These are phyloP conservation scores for Tripterygium wilfordii DNA, from an alignment of 177 flowering plant genomes.

Conservation along the genomic window DNA sequence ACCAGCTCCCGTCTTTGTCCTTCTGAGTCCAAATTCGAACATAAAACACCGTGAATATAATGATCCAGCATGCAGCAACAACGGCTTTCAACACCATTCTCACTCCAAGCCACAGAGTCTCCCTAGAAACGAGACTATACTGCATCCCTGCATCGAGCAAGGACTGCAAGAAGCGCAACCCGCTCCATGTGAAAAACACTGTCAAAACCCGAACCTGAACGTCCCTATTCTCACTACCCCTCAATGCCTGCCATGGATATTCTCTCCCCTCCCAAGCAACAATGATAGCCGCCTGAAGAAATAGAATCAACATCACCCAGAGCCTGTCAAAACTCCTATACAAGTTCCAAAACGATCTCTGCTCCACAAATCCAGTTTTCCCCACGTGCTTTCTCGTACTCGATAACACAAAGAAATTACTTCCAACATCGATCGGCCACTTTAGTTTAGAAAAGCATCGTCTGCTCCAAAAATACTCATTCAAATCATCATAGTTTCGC, in stretches of 20 bases:
- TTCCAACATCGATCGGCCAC: constrained; percentile 54
- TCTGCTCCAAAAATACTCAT: constrained; percentile 66
- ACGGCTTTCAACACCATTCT: constrained; percentile 53
- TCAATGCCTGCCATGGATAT: constrained; percentile 49
- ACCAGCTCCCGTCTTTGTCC: constrained; percentile 34
- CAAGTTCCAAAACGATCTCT: constrained; percentile 65
- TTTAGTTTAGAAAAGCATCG: constrained; percentile 53
- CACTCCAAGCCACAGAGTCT: constrained; percentile 40
- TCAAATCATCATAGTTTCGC: constrained; percentile 69
- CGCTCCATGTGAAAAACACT: constrained; percentile 58
- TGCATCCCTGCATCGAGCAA: constrained; percentile 45
- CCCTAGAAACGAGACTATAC: constrained; percentile 45
- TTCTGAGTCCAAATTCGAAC: constrained; percentile 48
- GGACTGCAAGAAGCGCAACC: constrained; percentile 44
- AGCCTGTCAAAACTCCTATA: constrained; percentile 56
- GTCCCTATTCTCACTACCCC: constrained; percentile 9
- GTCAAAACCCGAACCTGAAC: constrained; percentile 48
- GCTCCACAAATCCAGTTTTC: constrained; percentile 74
- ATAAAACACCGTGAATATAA: constrained; percentile 47
- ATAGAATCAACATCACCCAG: constrained; percentile 61
- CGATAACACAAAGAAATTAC: constrained; percentile 42
- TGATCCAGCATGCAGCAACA: constrained; percentile 48
- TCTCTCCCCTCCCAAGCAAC: constrained; percentile 46
- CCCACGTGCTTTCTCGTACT: constrained; percentile 40
- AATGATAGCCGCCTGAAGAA: constrained; percentile 55